Evolutionary conservation across 768 basidiomycete genomes (phyloP).

Genomic region (Suillus variegatus): DNA sequence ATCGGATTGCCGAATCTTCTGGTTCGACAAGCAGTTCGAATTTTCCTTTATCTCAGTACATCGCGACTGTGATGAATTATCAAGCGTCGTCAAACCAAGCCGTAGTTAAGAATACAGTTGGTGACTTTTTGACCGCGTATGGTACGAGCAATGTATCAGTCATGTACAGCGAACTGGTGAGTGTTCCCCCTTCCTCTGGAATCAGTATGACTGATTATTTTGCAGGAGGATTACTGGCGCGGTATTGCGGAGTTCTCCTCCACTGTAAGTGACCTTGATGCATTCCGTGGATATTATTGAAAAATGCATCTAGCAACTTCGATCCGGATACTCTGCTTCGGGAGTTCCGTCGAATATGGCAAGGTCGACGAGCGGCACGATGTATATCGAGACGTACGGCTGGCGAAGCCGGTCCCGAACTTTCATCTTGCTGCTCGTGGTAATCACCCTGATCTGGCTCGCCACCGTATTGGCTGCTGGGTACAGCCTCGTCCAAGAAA

Average conservation of each 20-base stretch:
- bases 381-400: slow-evolving; percentile 10
- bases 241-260: slow-evolving; percentile 12
- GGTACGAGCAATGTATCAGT: not conserved
- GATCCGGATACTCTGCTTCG: slow-evolving; percentile 8
- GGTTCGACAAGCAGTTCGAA: not conserved
- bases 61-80: slow-evolving; percentile 3
- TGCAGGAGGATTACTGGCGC: slow-evolving; percentile 13
- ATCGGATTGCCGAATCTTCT: not conserved
- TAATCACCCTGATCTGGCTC: not conserved
- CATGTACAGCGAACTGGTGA: slow-evolving; percentile 4
- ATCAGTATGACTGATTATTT: not conserved
- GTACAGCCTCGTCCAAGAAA: slow-evolving; percentile 7
- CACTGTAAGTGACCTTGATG: slow-evolving; percentile 4
- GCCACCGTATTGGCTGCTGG: not conserved
- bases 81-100: slow-evolving; percentile 4
- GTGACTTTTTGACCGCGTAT: slow-evolving; percentile 7
- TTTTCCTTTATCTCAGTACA: not conserved
- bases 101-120: not conserved
- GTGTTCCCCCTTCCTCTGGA: not conserved
- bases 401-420: slow-evolving; percentile 4
- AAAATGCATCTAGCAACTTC: slow-evolving; percentile 5
- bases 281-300: not conserved
- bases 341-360: slow-evolving; percentile 8
- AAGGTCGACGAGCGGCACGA: not conserved
- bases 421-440: slow-evolving; percentile 4